A percentile compares a stretch with the other conserved stretches of the same genome.
phyloP scores from a whole-genome alignment of 2,329 filamentous ascomycete species.

The Cladosporium austrohemisphaericum region DNA sequence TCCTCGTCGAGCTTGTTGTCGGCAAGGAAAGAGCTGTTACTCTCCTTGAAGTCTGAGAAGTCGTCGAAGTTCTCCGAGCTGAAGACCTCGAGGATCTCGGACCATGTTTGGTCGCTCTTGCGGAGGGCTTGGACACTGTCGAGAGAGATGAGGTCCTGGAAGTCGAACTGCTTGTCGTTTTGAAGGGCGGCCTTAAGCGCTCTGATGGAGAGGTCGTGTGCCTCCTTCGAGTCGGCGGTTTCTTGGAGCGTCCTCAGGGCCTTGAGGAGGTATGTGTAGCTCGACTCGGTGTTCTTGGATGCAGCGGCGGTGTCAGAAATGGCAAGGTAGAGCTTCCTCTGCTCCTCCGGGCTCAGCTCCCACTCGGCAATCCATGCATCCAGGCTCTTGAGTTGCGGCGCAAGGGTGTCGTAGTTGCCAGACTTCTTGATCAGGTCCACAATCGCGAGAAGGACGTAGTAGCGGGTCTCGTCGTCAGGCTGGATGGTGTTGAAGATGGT shows the following conservation, averaged over 20 bases:
- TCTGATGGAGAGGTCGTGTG: constrained; percentile 58
- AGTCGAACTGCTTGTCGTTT: constrained; percentile 65
- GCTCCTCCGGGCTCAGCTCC: constrained; percentile 76
- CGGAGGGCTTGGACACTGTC: constrained; percentile 81
- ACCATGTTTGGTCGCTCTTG: constrained; percentile 78
- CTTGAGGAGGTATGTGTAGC: constrained; percentile 67
- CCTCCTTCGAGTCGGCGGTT: constrained; percentile 51
- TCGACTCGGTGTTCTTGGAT: constrained; percentile 71
- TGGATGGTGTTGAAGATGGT: constrained; percentile 95
- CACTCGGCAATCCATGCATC: constrained; percentile 78
- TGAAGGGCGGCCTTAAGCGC: constrained; percentile 65
- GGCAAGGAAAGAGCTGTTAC: constrained; percentile 82
- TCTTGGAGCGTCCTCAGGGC: constrained; percentile 73
- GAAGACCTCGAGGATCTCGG: constrained; percentile 92
- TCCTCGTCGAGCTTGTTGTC: constrained; percentile 67
- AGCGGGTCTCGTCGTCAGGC: constrained; percentile 72
- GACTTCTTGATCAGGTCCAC: constrained; percentile 70
- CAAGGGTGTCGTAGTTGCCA: constrained; percentile 70
- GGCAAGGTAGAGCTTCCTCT: constrained; percentile 78
- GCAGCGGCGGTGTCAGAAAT: constrained; percentile 78
- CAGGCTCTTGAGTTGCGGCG: constrained; percentile 77
- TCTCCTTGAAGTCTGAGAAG: constrained; percentile 91
- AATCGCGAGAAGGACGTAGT: constrained; percentile 86
- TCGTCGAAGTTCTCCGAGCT: constrained; percentile 90
- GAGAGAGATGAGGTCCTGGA: constrained; percentile 66